Evolutionary conservation across 2,329 filamentous ascomycete species (phyloP), one percentile per base, ranked within the genome.

Genomic region (Chrysoporthe cubensis): DNA sequence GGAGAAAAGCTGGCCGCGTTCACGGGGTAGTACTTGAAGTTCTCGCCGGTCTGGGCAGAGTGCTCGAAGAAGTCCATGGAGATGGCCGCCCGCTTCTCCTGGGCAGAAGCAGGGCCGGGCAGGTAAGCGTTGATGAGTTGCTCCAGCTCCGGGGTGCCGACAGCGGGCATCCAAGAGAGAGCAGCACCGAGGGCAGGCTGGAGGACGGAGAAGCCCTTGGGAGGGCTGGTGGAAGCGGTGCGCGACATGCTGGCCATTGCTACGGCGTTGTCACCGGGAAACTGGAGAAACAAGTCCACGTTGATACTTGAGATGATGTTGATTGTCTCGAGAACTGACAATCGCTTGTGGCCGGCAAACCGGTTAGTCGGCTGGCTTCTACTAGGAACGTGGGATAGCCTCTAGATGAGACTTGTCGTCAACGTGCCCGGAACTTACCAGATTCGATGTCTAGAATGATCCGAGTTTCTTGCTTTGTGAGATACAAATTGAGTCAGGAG

Each of bases 141-240:
- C 73, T 89, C 87, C 64, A 90, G 82, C 76, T 92, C 84, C 78
- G 85, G 73, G 69, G 85, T 81, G 75, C 89, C 81, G 78, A 93
- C 80, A 74, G 90, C 80, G 80, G 92, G 85, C 76, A 89, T 78
- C 84, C 93, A 88, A 78, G 93, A 81, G 66, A 90, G 81, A 69
- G 84, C 78, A 60, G 84, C 82, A 63, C 87, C 87, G 65, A 87
- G 80, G 61, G 81, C 76, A 56, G 86, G 82, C 80, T 90, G 88
- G 75, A 83, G 87, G 76, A 90, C 82, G 69, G 86, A 87, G 77
- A 88, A 88, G 66, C 85, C 85, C 78, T 83, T 77, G 48, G 79
- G 73, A 71, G 77, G 72, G 69, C 72, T 73, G 71, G 73, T 66
- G 58, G 79, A 78, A 69, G 74, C 74, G 72, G 78, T 77, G 69